phyloP scores from a whole-genome alignment of 1,139 yeast species.

The Blastobotrys indianensis region DNA sequence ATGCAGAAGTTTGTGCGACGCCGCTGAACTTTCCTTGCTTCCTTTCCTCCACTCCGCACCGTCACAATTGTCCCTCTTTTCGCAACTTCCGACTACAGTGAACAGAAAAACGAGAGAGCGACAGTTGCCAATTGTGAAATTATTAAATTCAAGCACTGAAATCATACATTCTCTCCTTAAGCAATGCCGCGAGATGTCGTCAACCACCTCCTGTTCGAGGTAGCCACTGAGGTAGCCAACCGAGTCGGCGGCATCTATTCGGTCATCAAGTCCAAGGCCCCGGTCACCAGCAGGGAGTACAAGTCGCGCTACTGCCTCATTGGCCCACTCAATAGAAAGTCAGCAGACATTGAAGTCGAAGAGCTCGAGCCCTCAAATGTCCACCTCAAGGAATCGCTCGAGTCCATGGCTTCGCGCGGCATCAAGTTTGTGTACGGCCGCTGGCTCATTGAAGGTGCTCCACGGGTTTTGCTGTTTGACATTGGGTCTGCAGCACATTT shows the following conservation, averaged over 20 bases:
- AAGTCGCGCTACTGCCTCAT: constrained; percentile 78
- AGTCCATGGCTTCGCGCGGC: constrained; percentile 74
- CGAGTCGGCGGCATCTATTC: constrained; percentile 97
- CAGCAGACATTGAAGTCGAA: constrained; percentile 92
- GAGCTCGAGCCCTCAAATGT: constrained; percentile 66
- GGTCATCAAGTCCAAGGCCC: constrained; percentile 93
- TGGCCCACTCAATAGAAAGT: constrained; percentile 77
- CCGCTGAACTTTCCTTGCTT: no score
- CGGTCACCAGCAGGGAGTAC: constrained; percentile 92
- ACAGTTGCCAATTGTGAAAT: no score
- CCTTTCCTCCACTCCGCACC: no score
- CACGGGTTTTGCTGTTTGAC: constrained; percentile 84
- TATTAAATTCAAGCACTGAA: no score
- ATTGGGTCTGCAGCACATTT: constrained; percentile 63
- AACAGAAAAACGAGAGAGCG: no score
- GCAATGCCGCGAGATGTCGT: constrained; percentile 39
- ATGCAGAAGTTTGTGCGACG: no score
- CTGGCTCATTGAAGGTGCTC: constrained; percentile 98
- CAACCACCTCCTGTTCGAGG: constrained; percentile 84
- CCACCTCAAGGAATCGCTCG: constrained; percentile 40
- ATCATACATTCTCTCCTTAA: background rate
- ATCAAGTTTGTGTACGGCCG: constrained; percentile 82
- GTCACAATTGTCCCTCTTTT: no score
- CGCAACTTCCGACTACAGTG: no score
- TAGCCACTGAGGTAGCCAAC: constrained; percentile 97